Conservation (phyloP, 169 alveolate genomes). For the Sarcocystis neurona region DNA sequence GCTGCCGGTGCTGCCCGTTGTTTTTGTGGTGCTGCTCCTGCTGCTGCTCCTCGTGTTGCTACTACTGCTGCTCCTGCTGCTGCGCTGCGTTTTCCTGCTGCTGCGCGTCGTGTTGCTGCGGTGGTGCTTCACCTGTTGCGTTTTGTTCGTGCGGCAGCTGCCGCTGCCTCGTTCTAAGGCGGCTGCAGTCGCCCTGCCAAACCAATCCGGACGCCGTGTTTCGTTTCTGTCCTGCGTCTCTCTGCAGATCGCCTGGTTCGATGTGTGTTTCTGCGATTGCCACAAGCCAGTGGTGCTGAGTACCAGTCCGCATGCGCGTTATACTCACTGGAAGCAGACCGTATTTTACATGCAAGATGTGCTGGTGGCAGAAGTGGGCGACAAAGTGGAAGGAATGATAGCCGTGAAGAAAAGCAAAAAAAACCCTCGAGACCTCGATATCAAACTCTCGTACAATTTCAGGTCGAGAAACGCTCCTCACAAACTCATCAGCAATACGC, state of each 20-base stretch:
- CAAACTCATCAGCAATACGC: conserved; percentile 36
- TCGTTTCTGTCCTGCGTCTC: not conserved
- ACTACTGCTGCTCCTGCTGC: too few relatives aligned
- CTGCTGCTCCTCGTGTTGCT: too few relatives aligned
- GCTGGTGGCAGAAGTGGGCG: conserved; percentile 69
- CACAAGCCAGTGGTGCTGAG: conserved; percentile 86
- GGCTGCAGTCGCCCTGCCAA: not conserved
- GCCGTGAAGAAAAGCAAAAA: conserved; percentile 82
- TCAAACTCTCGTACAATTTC: conserved; percentile 79
- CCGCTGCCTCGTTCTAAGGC: not conserved
- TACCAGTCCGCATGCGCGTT: conserved; percentile 75
- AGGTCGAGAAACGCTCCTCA: conserved; percentile 7
- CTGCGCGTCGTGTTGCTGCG: too few relatives aligned
- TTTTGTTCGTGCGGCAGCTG: not conserved
- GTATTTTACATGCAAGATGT: conserved; percentile 87
- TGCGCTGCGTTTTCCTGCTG: too few relatives aligned
- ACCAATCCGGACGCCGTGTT: not conserved
- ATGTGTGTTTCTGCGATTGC: conserved; percentile 86
- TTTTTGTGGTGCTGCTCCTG: too few relatives aligned
- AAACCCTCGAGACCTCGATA: conserved; percentile 87
- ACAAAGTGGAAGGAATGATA: conserved; percentile 81
- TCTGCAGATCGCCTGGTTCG: conserved; percentile 89
- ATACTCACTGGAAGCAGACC: conserved; percentile 94
- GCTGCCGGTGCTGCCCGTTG: too few relatives aligned
- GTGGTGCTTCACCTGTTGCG: not conserved